Percentiles rank a stretch among this genome's conserved stretches.
These are phyloP conservation scores for Solidago caesia DNA, from an alignment of 129 eudicot species.

Conservation along the genomic window DNA sequence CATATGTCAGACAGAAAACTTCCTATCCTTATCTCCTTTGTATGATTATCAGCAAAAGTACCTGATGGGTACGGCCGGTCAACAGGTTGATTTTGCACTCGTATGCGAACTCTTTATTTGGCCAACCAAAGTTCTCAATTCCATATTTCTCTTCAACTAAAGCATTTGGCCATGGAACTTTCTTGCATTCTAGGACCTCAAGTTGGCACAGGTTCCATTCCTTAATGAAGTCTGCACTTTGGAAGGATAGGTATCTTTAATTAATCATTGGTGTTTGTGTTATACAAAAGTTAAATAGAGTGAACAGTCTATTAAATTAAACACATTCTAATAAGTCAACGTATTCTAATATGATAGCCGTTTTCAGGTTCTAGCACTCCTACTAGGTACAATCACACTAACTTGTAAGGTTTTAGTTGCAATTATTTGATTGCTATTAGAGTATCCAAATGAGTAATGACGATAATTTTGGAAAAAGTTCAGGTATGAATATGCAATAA, in stretches of 20 bases:
- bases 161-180: constrained; percentile 79
- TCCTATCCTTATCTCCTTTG: background rate
- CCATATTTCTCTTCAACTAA: constrained; percentile 36
- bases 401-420: background rate
- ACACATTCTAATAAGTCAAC: constrained; percentile 3
- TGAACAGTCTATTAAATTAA: background rate
- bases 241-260: constrained; percentile 3
- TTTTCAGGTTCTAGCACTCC: background rate
- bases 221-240: constrained; percentile 50
- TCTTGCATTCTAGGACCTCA: constrained; percentile 85
- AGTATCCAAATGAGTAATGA: background rate
- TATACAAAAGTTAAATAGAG: background rate
- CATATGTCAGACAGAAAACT: background rate
- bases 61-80: constrained; percentile 98
- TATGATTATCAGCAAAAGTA: constrained; percentile 34
- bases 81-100: constrained; percentile 86
- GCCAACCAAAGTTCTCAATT: constrained; percentile 81
- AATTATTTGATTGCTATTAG: background rate
- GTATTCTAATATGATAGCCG: background rate
- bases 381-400: background rate
- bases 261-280: background rate
- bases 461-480: too few species aligned
- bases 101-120: constrained; percentile 66
- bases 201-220: constrained; percentile 90
- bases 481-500: background rate